Evolutionary conservation across 1,139 yeast species (phyloP).

Genomic region (Oligophagozyma castellii): DNA sequence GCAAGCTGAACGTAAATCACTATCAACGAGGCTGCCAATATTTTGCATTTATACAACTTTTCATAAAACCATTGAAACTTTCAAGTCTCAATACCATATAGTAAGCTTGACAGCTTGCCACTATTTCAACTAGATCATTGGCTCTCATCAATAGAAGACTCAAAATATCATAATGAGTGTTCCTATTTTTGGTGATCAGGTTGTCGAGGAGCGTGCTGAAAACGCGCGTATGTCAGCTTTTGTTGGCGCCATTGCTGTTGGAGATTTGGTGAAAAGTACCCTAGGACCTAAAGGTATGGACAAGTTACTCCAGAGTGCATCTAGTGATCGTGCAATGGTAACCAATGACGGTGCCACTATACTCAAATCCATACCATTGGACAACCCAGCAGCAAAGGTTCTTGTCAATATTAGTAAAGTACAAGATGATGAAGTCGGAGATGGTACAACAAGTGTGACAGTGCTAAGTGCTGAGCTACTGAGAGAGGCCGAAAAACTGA

Average conservation of each 20-base stretch:
- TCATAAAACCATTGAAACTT: too few species aligned
- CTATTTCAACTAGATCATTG: too few species aligned
- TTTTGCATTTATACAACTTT: too few species aligned
- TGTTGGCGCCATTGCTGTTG: constrained; percentile 98
- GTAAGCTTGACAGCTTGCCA: too few species aligned
- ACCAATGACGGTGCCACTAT: constrained; percentile 99
- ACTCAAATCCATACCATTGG: constrained; percentile 83
- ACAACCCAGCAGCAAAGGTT: constrained; percentile 97
- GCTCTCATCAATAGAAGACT: too few species aligned
- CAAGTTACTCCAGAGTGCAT: constrained; percentile 77
- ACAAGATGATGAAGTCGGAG: constrained; percentile 98
- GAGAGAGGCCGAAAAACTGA: constrained; percentile 88
- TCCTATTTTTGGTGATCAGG: constrained; percentile 93
- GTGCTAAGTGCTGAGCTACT: constrained; percentile 83
- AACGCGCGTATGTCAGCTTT: constrained; percentile 95
- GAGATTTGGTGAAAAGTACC: constrained; percentile 90
- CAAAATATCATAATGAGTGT: too few species aligned
- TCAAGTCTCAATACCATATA: too few species aligned
- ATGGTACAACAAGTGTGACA: constrained; percentile 98
- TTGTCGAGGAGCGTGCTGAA: constrained; percentile 93
- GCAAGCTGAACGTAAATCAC: too few species aligned
- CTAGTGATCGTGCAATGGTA: constrained; percentile 63
- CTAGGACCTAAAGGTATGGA: constrained; percentile 99
- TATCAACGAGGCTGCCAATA: too few species aligned
- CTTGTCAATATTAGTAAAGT: constrained; percentile 91